Evolutionary conservation across 2,329 filamentous ascomycete genomes (phyloP).

Genomic region (Curvularia sp.): DNA sequence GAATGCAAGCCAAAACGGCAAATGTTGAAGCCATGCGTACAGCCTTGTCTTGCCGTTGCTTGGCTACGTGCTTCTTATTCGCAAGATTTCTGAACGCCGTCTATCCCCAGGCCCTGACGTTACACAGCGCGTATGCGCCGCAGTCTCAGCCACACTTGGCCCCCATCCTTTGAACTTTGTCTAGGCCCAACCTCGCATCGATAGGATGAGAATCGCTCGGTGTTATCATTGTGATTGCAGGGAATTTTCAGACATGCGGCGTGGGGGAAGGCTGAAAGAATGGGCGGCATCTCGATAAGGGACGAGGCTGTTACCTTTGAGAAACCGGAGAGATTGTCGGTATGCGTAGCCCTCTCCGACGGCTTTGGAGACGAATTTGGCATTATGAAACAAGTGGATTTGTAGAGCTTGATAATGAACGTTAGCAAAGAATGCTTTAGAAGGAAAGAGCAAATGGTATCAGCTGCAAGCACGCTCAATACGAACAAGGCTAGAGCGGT

Average conservation of each 20-base stretch:
- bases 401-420: not conserved
- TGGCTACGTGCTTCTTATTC: slow-evolving; percentile 1
- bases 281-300: no score
- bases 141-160: no score
- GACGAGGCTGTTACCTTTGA: not conserved
- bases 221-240: no score
- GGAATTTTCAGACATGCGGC: no score
- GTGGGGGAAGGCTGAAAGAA: no score
- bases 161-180: no score
- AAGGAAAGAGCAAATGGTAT: not conserved
- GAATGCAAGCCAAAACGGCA: not conserved
- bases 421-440: not conserved
- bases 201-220: no score
- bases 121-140: not conserved
- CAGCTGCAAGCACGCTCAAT: not conserved
- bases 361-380: not conserved
- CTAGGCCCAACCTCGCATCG: no score
- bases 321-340: not conserved
- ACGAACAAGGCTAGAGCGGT: not conserved
- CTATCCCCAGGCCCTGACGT: slow-evolving; percentile 1
- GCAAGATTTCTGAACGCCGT: not conserved
- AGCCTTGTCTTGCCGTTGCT: not conserved
- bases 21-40: not conserved
- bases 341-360: not conserved
- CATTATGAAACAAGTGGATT: not conserved